Percentiles rank a stretch among this genome's conserved stretches.
phyloP scores from a whole-genome alignment of 148 eudicot species.

The Rhododendron griersonianum region DNA sequence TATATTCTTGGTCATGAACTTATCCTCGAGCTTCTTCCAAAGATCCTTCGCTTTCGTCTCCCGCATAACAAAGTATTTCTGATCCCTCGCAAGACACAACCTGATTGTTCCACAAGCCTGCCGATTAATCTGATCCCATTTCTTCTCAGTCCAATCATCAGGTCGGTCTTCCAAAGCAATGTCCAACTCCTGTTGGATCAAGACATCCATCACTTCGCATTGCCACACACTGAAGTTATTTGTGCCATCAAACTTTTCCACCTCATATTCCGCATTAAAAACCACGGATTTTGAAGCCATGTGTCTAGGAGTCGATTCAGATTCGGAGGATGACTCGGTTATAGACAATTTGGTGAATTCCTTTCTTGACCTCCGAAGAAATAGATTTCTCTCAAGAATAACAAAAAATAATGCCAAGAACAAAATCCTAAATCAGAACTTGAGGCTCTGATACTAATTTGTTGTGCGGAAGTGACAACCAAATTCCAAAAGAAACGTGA shows the following conservation, averaged over 20 bases:
- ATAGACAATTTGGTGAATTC: not conserved
- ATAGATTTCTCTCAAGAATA: not conserved
- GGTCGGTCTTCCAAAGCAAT: not conserved
- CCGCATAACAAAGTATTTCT: not conserved
- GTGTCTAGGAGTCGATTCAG: not conserved
- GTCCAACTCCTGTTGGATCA: not conserved
- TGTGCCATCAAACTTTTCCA: not conserved
- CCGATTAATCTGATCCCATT: not conserved
- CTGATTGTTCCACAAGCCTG: not conserved
- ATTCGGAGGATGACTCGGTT: not conserved
- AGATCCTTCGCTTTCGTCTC: not conserved
- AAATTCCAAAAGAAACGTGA: not conserved
- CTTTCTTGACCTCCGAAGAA: not conserved
- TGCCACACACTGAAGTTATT: not conserved
- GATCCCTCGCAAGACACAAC: not conserved
- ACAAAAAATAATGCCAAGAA: not conserved
- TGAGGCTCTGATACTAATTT: not conserved
- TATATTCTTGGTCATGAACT: not conserved
- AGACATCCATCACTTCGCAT: not conserved
- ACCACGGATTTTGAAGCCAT: not conserved
- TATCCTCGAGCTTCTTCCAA: not conserved
- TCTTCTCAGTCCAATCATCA: not conserved
- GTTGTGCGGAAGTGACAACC: not conserved
- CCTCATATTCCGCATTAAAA: not conserved
- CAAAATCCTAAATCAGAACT: not conserved